A percentile compares a stretch with the other conserved stretches of the same genome.
phyloP scores from a whole-genome alignment of 208 protist species.

The Crithidia fasciculata region DNA sequence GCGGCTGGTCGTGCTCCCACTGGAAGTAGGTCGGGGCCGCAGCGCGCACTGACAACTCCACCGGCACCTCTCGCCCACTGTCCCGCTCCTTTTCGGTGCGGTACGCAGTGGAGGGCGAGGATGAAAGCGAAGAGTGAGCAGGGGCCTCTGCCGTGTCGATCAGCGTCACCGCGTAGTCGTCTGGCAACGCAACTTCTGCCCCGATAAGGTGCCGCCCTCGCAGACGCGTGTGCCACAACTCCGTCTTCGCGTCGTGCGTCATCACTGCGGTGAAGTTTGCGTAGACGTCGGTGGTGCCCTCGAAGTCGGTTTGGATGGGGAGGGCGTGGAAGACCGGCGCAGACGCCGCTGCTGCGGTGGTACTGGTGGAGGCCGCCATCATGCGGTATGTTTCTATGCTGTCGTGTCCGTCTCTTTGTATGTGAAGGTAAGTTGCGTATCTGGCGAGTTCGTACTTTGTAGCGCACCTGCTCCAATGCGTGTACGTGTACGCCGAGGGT shows the following conservation, averaged over 20 bases:
- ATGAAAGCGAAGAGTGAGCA: background rate
- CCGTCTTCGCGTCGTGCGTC: slow-evolving; percentile 1
- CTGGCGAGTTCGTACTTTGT: no score
- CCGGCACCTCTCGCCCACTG: background rate
- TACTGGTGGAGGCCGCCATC: no score
- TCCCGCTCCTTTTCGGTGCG: background rate
- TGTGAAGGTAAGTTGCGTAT: no score
- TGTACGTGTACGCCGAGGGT: no score
- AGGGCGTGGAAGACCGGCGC: slow-evolving; percentile 56
- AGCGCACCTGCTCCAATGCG: no score
- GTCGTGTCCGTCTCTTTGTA: no score
- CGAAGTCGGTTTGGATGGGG: slow-evolving; percentile 69
- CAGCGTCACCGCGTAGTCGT: slow-evolving; percentile 39
- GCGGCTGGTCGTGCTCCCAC: slow-evolving; percentile 71
- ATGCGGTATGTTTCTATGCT: no score
- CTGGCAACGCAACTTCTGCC: slow-evolving; percentile 33
- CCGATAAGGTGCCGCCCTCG: slow-evolving; percentile 47
- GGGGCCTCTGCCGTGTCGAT: slow-evolving; percentile 5
- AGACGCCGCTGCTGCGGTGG: background rate
- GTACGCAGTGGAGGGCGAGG: background rate
- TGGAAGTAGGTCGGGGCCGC: slow-evolving; percentile 35
- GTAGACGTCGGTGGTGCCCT: slow-evolving; percentile 69
- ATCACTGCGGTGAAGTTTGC: slow-evolving; percentile 65
- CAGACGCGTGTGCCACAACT: slow-evolving; percentile 23
- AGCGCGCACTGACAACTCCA: slow-evolving; percentile 29